Conservation (phyloP, 1,284 basidiomycete species). For the Puccinia polysora region DNA sequence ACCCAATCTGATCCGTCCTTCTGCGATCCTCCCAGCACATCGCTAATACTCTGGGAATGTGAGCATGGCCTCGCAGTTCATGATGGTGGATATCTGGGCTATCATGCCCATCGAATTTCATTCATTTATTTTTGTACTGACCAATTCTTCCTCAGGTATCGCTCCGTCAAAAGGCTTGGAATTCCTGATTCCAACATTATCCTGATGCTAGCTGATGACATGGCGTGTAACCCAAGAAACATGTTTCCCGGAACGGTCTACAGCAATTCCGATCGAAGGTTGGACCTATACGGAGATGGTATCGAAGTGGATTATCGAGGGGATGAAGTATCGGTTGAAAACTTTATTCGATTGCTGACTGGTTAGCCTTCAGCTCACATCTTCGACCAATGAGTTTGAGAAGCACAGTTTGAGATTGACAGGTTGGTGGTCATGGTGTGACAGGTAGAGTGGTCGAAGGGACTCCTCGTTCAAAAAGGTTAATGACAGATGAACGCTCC, state of each 20-base stretch:
- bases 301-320: slow-evolving; percentile 98
- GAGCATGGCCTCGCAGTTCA: slow-evolving; percentile 50
- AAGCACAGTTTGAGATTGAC: too few relatives aligned
- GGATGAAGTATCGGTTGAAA: slow-evolving; percentile 96
- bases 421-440: too few relatives aligned
- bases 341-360: slow-evolving; percentile 82
- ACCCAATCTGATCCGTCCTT: slow-evolving; percentile 7
- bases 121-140: slow-evolving; percentile 5
- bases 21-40: slow-evolving; percentile 67
- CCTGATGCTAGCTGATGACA: slow-evolving; percentile 96
- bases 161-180: slow-evolving; percentile 93
- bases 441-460: slow-evolving; percentile 50
- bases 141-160: slow-evolving; percentile 64
- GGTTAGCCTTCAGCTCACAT: slow-evolving; percentile 57
- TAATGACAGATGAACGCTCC: slow-evolving; percentile 82
- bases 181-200: slow-evolving; percentile 98
- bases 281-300: slow-evolving; percentile 91
- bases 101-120: too few relatives aligned
- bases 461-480: slow-evolving; percentile 82
- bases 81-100: too few relatives aligned
- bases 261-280: slow-evolving; percentile 67
- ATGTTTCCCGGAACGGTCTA: slow-evolving; percentile 87
- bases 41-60: slow-evolving; percentile 96
- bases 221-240: slow-evolving; percentile 88
- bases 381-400: neutral